Base-by-base conservation (phyloP, 1,284 basidiomycete species). In the Caloboletus inedulis region DNA sequence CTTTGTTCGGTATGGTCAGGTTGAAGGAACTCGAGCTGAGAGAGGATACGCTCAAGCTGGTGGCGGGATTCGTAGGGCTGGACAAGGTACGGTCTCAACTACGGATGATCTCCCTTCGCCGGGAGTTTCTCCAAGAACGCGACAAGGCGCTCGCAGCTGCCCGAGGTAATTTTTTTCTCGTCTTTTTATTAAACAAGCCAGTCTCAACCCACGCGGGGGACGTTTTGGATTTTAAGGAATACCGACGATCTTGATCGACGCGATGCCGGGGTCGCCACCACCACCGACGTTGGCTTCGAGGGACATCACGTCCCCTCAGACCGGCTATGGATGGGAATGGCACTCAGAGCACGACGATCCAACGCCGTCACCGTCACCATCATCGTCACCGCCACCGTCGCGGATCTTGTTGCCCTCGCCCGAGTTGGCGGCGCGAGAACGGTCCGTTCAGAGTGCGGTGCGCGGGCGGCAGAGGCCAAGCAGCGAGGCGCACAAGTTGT, bases 41-140 rank as follows among this genome's bases (percentile, higher is more conserved):
- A 43, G 85, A 85, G 12, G 85, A 87, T 54, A 90, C 82, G 47
- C 91, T 87, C 62, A 85, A 86, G 59, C 75, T 89, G 16, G 89
- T 97, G 14, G 84, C 82, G 0, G 89, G 91, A 59, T 76, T 92
- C 10, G 89, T 94, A 36, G 88, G 91, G 63, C 72, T 93, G 41
- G 94, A 95, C 71, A 81, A 87, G 47, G 89, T 94, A 3, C 80
- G 85, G 45, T 92, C 91, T 0, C 69, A 94, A 39, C 72, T 96
- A 21, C 79, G 80, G 52, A 90, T 88, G 53, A 85, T 93, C 44
- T 82, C 86, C 36, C 81, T 81, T 61, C 83, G 92, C 12, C 77
- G 87, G 41, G 77, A 81, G 48, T 94, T 87, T 73, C 67, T 88
- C 29, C 74, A 70, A 3, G 53, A 71, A 44, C 70, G 73, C 51